These are phyloP conservation scores for Cercospora zeina DNA, from an alignment of 2,329 filamentous ascomycete genomes.

Conservation along the genomic window DNA sequence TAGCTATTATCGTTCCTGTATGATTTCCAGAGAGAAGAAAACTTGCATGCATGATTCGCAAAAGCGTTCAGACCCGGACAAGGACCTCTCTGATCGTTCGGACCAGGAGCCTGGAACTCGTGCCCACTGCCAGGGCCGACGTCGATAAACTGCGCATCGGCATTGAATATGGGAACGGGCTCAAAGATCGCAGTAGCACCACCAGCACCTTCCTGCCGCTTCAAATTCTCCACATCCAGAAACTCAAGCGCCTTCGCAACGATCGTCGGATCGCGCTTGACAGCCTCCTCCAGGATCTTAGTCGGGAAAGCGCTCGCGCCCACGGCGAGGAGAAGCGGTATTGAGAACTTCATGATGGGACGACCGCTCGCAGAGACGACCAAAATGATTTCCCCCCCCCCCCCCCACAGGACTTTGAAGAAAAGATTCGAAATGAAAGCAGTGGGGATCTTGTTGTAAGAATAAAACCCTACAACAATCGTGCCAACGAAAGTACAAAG, in stretches of 20 bases:
- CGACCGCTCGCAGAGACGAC: not conserved
- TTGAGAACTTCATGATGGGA: slow-evolving; percentile 20
- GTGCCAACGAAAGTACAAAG: too few relatives aligned
- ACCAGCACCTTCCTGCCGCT: slow-evolving; percentile 27
- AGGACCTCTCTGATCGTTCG: slow-evolving; percentile 34
- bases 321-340: slow-evolving; percentile 10
- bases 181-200: slow-evolving; percentile 28
- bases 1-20: not conserved
- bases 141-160: slow-evolving; percentile 29
- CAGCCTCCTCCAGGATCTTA: slow-evolving; percentile 17
- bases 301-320: slow-evolving; percentile 21
- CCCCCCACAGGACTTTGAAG: too few relatives aligned
- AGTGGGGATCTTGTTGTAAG: too few relatives aligned
- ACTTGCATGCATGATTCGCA: slow-evolving; percentile 27
- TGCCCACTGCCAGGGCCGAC: slow-evolving; percentile 32
- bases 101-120: slow-evolving; percentile 34
- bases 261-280: slow-evolving; percentile 13
- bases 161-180: slow-evolving; percentile 33
- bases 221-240: slow-evolving; percentile 14
- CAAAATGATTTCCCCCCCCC: too few relatives aligned
- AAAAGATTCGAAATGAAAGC: slow-evolving; percentile 2
- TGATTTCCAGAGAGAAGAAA: not conserved
- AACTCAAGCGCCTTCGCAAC: slow-evolving; percentile 14
- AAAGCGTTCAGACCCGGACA: slow-evolving; percentile 41
- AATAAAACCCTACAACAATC: too few relatives aligned